These are phyloP conservation scores for Podila verticillata DNA, from an alignment of 192 early-diverging fungal genomes.

Conservation along the genomic window DNA sequence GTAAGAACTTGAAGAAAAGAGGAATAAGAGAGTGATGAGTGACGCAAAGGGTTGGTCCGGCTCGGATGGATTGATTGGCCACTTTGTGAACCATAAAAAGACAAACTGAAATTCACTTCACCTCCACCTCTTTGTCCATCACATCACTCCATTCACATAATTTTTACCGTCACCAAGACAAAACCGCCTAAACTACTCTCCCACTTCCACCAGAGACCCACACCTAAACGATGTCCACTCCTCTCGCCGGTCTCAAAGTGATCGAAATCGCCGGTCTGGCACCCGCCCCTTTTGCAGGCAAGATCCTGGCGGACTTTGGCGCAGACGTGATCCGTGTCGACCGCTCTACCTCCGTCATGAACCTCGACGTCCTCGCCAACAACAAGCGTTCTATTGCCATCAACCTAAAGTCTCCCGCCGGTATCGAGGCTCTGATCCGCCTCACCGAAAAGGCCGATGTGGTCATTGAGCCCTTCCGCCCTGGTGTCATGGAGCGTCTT, in stretches of 20 bases:
- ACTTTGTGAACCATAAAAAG: too few relatives aligned
- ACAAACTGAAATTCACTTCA: too few relatives aligned
- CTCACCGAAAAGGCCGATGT: conserved; percentile 65
- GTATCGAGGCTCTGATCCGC: conserved; percentile 54
- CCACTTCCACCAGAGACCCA: too few relatives aligned
- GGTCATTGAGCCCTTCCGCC: conserved; percentile 73
- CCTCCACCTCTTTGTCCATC: too few relatives aligned
- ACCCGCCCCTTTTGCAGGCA: conserved; percentile 73
- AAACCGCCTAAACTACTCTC: too few relatives aligned
- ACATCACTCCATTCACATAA: too few relatives aligned
- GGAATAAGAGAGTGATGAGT: too few relatives aligned
- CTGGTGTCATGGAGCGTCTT: conserved; percentile 76
- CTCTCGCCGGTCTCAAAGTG: conserved; percentile 62
- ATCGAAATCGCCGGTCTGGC: conserved; percentile 76
- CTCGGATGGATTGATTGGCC: too few relatives aligned
- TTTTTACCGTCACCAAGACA: too few relatives aligned
- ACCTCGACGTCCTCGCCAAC: conserved; percentile 60
- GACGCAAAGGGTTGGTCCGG: too few relatives aligned
- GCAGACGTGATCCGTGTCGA: conserved; percentile 75
- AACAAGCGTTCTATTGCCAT: conserved; percentile 72
- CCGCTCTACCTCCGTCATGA: conserved; percentile 39
- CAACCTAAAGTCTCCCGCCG: conserved; percentile 62
- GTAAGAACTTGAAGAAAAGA: too few relatives aligned
- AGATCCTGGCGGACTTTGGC: conserved; percentile 75
- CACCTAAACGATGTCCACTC: conserved; percentile 16